Evolutionary conservation across 2,329 filamentous ascomycete genomes (phyloP).

Genomic region (Aspergillus tanneri): DNA sequence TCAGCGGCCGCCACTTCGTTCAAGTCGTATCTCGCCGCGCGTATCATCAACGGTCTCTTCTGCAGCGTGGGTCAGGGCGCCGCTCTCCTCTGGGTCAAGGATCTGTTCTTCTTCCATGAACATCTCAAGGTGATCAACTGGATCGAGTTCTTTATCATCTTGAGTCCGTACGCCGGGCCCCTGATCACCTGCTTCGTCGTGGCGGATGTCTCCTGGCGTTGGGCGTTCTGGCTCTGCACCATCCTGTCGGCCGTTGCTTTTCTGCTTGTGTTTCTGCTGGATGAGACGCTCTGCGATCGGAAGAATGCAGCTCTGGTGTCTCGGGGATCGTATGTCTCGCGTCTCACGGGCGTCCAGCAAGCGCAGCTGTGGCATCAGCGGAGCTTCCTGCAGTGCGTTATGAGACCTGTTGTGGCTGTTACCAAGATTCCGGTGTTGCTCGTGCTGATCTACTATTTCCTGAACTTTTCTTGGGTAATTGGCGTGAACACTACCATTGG

Average conservation of each 20-base stretch:
- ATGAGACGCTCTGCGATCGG: conserved; percentile 32
- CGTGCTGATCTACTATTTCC: conserved; percentile 32
- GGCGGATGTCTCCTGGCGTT: conserved; percentile 37
- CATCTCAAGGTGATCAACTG: conserved; percentile 40
- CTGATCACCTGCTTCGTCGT: conserved; percentile 53
- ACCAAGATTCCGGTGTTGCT: conserved; percentile 31
- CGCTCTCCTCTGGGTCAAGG: conserved; percentile 56
- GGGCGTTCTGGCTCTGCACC: conserved; percentile 29
- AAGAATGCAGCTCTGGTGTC: conserved; percentile 2
- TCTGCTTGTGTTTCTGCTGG: conserved; percentile 22
- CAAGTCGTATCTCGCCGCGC: conserved; percentile 50
- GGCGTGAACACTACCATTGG: conserved; percentile 57
- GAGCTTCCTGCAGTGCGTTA: conserved; percentile 43
- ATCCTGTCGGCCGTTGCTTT: conserved; percentile 25
- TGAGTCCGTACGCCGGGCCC: conserved; percentile 42
- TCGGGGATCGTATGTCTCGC: conserved; percentile 11
- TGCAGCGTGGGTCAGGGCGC: conserved; percentile 39
- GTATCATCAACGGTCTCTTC: conserved; percentile 52
- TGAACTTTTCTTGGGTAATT: conserved; percentile 47
- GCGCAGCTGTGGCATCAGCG: conserved; percentile 32
- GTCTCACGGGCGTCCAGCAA: conserved; percentile 29
- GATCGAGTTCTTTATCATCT: conserved; percentile 41
- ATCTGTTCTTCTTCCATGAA: conserved; percentile 62
- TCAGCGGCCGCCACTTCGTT: conserved; percentile 48
- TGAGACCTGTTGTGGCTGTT: conserved; percentile 42